phyloP scores from a whole-genome alignment of 495 filamentous ascomycete species.

The Aspergillus panamensis region DNA sequence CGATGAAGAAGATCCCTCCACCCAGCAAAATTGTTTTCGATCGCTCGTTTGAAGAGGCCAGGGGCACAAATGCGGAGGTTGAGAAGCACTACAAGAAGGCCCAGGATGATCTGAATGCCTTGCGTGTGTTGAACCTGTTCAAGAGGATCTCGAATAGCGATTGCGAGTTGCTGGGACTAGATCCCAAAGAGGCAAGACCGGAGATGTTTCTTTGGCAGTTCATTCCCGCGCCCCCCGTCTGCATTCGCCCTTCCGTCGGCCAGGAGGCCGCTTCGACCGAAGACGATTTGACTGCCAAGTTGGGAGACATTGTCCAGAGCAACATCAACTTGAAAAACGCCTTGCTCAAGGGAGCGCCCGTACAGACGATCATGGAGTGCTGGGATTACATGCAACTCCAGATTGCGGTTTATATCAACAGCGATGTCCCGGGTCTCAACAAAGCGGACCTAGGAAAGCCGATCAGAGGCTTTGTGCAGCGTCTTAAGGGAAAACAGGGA shows the following conservation, averaged over 20 bases:
- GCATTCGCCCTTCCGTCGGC: conserved; percentile 86
- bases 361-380: conserved; percentile 92
- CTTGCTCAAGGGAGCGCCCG: conserved; percentile 72
- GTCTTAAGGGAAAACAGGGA: conserved; percentile 94
- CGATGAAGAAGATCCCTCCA: conserved; percentile 76
- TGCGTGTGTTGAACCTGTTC: conserved; percentile 86
- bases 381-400: conserved; percentile 97
- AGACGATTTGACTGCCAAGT: conserved; percentile 92
- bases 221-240: conserved; percentile 87
- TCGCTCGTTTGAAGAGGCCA: conserved; percentile 73
- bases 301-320: conserved; percentile 89
- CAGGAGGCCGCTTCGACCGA: conserved; percentile 91
- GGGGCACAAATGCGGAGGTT: conserved; percentile 69
- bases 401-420: conserved; percentile 96
- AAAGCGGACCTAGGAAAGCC: conserved; percentile 70
- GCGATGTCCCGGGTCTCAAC: conserved; percentile 86
- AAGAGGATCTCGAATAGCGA: conserved; percentile 78
- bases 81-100: conserved; percentile 88
- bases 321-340: conserved; percentile 78
- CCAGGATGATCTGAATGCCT: conserved; percentile 88
- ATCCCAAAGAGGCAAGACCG: conserved; percentile 80
- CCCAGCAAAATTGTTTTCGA: conserved; percentile 78
- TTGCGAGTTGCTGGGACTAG: conserved; percentile 85
- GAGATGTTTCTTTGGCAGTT: conserved; percentile 99
- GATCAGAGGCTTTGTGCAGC: conserved; percentile 89